phyloP scores from a whole-genome alignment of 768 basidiomycete species.

The Asterophora lycoperdoides region DNA sequence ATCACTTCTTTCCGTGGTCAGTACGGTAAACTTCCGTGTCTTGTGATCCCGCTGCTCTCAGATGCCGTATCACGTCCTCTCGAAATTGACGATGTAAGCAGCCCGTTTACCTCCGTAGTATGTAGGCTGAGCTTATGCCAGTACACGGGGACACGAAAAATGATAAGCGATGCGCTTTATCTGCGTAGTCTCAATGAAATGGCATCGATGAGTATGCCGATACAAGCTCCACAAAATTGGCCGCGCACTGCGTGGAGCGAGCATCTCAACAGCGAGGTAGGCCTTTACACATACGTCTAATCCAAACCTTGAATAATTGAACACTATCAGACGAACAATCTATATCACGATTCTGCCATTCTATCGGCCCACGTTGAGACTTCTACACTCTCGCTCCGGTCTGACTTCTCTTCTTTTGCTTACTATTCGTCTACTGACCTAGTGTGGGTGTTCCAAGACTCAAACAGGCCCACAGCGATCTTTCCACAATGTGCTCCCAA shows the following conservation, averaged over 20 bases:
- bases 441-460: neutral
- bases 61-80: conserved; percentile 28
- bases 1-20: conserved; percentile 65
- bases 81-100: conserved; percentile 42
- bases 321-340: conserved; percentile 24
- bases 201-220: conserved; percentile 47
- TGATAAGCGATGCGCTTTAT: conserved; percentile 62
- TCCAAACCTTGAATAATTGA: neutral
- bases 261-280: conserved; percentile 21
- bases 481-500: conserved; percentile 41
- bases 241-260: conserved; percentile 25
- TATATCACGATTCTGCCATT: conserved; percentile 54
- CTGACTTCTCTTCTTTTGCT: conserved; percentile 8
- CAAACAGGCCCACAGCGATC: conserved; percentile 33
- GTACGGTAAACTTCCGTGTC: conserved; percentile 53
- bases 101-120: conserved; percentile 5
- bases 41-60: conserved; percentile 59
- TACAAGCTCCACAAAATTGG: conserved; percentile 45
- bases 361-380: conserved; percentile 57
- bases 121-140: conserved; percentile 20
- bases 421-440: conserved; percentile 1
- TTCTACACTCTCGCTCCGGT: conserved; percentile 59
- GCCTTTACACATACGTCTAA: conserved; percentile 9
- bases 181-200: conserved; percentile 47
- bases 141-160: conserved; percentile 34